Base-by-base conservation (phyloP, 2,329 filamentous ascomycete genomes). In the Nemania diffusa region DNA sequence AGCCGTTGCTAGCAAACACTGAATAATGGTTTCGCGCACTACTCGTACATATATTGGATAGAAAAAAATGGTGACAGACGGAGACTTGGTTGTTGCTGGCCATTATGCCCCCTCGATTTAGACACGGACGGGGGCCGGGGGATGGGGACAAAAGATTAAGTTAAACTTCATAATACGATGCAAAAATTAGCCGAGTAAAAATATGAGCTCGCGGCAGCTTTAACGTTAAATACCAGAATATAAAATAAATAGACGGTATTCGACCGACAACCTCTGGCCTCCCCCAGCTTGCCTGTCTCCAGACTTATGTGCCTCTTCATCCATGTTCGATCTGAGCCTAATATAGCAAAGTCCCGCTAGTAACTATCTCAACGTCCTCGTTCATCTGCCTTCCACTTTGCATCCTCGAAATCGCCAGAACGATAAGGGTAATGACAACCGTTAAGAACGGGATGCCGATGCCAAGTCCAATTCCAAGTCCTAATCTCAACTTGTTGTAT, bases 391-490 rank as follows among this genome's bases (percentile, higher is more conserved):
- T 59, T 1, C 17, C 34, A 9, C n/a, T 32, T 13, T 29, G 26
- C 26, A 20, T 46, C n/a, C 27, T 59, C 29, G 22, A 50, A 5
- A 37, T 9, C n/a, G 3, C 22, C 13, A 52, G 9, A 20, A 53
- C 37, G 26, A 17, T 34, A 9, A 52, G n/a, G 5, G 32, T 51
- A 26, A 24, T 48, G 4, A 24, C 13, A 13, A 52, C 29, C 24
- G 57, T n/a, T 7, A 65, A 17, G 24, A 61, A 56, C 1, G 57
- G 57, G 26, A 61, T 37, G 6, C 63, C 63, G 17, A 61, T 51
- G 29, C 57, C 63, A 26, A 65, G 50, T 13, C 63, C 63, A 44
- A 61, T 57, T 20, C 57, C 34, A 20, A 65, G 22, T 42, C 50
- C 63, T 22, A 57, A n/a, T 27, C 24, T 44, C 63, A 57, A 65